Evolutionary conservation across 2,329 filamentous ascomycete genomes (phyloP).

Genomic region (Talaromyces albobiverticillius): DNA sequence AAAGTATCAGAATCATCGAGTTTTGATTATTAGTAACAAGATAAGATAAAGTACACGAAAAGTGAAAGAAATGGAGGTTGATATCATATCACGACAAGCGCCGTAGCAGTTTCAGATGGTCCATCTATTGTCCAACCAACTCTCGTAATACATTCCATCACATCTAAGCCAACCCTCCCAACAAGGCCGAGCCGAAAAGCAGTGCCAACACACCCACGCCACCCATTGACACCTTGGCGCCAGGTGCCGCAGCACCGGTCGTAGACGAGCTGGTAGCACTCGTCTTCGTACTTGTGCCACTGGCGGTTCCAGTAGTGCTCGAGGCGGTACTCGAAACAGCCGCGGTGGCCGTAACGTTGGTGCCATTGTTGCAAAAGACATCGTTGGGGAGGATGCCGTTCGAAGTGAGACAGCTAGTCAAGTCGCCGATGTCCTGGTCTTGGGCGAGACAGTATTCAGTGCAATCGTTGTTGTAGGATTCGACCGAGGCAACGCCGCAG

Average conservation of each 20-base stretch:
- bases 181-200: constrained; percentile 28
- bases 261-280: constrained; percentile 18
- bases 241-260: constrained; percentile 18
- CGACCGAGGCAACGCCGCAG: constrained; percentile 45
- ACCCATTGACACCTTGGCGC: constrained; percentile 25
- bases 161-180: constrained; percentile 27
- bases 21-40: not conserved
- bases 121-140: not conserved
- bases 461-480: constrained; percentile 49
- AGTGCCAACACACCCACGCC: constrained; percentile 31
- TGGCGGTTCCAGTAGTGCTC: constrained; percentile 1
- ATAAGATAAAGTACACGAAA: not conserved
- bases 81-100: no score
- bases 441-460: constrained; percentile 51
- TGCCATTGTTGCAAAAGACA: constrained; percentile 46
- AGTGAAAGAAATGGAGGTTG: not conserved
- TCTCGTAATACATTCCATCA: not conserved
- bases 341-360: constrained; percentile 40
- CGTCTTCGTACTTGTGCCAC: constrained; percentile 12
- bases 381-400: constrained; percentile 35
- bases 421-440: constrained; percentile 34
- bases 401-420: constrained; percentile 40
- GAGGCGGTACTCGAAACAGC: constrained; percentile 2
- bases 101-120: no score
- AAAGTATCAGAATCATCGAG: no score